Conservation (phyloP, 192 early-diverging fungal genomes). For the Coemansia sp. region DNA sequence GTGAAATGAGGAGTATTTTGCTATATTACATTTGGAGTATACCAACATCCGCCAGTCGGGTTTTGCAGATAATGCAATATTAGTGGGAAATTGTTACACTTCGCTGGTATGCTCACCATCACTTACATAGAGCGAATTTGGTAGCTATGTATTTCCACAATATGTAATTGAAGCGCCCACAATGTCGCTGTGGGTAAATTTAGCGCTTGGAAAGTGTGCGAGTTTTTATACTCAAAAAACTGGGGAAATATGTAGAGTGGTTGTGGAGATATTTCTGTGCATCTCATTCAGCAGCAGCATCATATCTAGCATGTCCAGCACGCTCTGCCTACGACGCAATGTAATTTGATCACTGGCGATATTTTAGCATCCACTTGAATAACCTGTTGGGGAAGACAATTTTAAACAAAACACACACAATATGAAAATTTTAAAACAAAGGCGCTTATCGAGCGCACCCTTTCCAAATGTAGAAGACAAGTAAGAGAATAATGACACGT, state of each 20-base stretch:
- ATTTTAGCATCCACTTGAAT: too few relatives aligned
- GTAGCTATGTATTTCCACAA: neutral
- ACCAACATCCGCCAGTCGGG: neutral
- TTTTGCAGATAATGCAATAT: neutral
- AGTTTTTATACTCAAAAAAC: neutral
- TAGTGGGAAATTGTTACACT: neutral
- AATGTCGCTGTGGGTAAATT: neutral
- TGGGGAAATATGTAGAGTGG: neutral
- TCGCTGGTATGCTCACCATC: neutral
- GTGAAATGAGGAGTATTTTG: neutral
- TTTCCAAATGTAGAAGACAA: neutral
- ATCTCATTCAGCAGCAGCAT: too few relatives aligned
- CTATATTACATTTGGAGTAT: neutral
- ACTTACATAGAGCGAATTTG: too few relatives aligned
- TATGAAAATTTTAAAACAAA: neutral
- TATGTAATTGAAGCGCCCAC: neutral
- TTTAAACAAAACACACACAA: neutral
- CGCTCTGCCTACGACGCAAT: too few relatives aligned
- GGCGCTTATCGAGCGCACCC: neutral
- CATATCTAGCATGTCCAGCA: too few relatives aligned
- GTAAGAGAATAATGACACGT: neutral
- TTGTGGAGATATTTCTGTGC: neutral
- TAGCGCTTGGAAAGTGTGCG: neutral
- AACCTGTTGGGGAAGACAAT: neutral
- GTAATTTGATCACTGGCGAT: too few relatives aligned